Conservation (phyloP, 2,329 filamentous ascomycete species). For the Pseudogymnoascus sp. region DNA sequence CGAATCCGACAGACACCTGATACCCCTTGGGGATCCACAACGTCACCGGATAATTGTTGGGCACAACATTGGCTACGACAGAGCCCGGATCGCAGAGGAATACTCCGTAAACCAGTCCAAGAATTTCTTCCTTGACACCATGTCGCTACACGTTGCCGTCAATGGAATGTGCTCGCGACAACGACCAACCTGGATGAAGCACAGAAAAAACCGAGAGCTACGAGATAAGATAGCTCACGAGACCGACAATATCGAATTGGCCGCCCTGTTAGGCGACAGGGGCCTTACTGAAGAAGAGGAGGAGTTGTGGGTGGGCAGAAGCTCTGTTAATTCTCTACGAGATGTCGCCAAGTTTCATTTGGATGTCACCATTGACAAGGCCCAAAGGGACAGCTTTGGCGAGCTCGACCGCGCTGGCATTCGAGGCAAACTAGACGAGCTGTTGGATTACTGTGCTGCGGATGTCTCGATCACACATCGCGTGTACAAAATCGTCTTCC, state of each 20-base stretch:
- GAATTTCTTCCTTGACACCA: constrained; percentile 89
- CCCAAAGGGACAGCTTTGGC: constrained; percentile 76
- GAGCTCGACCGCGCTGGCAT: constrained; percentile 67
- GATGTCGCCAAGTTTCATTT: constrained; percentile 97
- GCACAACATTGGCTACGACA: constrained; percentile 93
- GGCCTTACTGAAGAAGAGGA: constrained; percentile 73
- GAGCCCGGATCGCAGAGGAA: constrained; percentile 80
- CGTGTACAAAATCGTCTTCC: constrained; percentile 90
- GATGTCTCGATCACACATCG: constrained; percentile 89
- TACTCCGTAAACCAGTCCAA: constrained; percentile 75
- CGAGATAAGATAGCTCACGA: constrained; percentile 69
- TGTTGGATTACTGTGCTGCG: constrained; percentile 88
- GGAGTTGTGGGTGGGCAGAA: constrained; percentile 89
- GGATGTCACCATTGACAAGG: constrained; percentile 83
- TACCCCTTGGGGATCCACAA: constrained; percentile 73
- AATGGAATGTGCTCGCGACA: constrained; percentile 99
- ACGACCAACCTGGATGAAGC: constrained; percentile 93
- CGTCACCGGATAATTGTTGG: constrained; percentile 74
- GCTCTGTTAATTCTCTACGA: constrained; percentile 86
- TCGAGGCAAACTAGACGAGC: constrained; percentile 61
- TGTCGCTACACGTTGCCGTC: constrained; percentile 95
- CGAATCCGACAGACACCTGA: constrained; percentile 65
- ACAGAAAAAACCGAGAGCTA: constrained; percentile 80
- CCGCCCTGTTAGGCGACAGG: constrained; percentile 58
- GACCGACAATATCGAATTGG: constrained; percentile 61